Conservation (phyloP, 2,329 filamentous ascomycete genomes). For the Penicillium sp. region DNA sequence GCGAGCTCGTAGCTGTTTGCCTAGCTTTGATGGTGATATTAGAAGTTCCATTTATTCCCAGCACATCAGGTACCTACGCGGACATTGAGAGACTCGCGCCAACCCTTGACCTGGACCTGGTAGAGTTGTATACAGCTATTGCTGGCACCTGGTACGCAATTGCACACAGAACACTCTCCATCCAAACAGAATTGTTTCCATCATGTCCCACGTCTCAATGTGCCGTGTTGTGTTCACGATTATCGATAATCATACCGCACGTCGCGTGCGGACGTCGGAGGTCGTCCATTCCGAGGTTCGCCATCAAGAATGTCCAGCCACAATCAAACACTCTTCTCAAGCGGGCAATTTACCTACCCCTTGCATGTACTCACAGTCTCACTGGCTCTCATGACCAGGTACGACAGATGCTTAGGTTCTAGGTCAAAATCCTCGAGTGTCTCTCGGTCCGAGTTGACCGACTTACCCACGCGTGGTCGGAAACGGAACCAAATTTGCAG, state of each 20-base stretch:
- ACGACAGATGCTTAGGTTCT: background rate
- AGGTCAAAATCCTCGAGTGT: background rate
- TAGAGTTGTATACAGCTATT: too few relatives aligned
- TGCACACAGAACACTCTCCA: background rate
- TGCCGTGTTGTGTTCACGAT: background rate
- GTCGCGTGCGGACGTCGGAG: background rate
- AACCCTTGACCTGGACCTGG: too few relatives aligned
- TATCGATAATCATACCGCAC: background rate
- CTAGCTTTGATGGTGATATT: too few relatives aligned
- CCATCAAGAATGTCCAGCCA: conserved; percentile 13
- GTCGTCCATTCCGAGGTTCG: conserved; percentile 14
- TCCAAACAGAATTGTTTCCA: background rate
- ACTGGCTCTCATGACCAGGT: background rate
- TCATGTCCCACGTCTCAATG: background rate
- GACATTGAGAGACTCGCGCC: background rate
- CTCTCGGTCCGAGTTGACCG: background rate
- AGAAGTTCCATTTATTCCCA: background rate
- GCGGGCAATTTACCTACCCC: background rate
- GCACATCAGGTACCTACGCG: background rate
- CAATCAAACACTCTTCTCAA: conserved; percentile 7
- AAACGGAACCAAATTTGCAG: background rate
- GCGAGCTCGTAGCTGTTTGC: too few relatives aligned
- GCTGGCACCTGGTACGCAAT: too few relatives aligned
- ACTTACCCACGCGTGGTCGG: background rate
- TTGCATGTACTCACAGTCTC: background rate